These are phyloP conservation scores for Roridomyces roridus DNA, from an alignment of 768 basidiomycete genomes.

Conservation along the genomic window DNA sequence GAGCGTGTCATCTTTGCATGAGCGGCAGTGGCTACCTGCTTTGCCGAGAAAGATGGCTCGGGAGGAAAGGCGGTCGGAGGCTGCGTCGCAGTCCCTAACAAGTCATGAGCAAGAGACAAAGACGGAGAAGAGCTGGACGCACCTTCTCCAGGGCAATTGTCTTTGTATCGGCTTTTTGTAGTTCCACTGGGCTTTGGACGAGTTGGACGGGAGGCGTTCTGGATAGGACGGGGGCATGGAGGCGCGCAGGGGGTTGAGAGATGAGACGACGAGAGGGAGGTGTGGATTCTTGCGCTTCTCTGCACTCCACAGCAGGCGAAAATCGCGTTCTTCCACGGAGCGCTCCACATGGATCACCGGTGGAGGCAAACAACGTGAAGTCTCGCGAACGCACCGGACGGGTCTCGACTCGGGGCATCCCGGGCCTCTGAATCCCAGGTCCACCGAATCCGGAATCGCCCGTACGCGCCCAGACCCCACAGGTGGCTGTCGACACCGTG, in stretches of 20 bases:
- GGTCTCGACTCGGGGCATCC: background rate
- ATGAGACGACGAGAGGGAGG: conserved; percentile 20
- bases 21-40: conserved; percentile 13
- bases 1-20: conserved; percentile 17
- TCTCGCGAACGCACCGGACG: background rate
- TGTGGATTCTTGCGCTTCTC: conserved; percentile 9
- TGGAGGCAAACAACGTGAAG: background rate
- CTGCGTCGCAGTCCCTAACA: conserved; percentile 14
- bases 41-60: conserved; percentile 12
- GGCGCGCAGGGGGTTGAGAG: conserved; percentile 13
- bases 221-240: conserved; percentile 15
- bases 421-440: background rate
- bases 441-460: background rate
- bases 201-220: background rate
- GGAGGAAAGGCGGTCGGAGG: conserved; percentile 1
- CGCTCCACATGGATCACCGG: background rate
- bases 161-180: conserved; percentile 9
- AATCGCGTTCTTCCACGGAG: background rate
- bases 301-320: background rate
- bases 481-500: conserved; percentile 1
- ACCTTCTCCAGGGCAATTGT: conserved; percentile 11
- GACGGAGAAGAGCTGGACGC: background rate
- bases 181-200: conserved; percentile 13
- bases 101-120: background rate
- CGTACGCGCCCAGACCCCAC: conserved; percentile 2